Evolutionary conservation across 495 filamentous ascomycete species (phyloP), one percentile per base, ranked within the genome.

Genomic region (Penicillium crystallinum): DNA sequence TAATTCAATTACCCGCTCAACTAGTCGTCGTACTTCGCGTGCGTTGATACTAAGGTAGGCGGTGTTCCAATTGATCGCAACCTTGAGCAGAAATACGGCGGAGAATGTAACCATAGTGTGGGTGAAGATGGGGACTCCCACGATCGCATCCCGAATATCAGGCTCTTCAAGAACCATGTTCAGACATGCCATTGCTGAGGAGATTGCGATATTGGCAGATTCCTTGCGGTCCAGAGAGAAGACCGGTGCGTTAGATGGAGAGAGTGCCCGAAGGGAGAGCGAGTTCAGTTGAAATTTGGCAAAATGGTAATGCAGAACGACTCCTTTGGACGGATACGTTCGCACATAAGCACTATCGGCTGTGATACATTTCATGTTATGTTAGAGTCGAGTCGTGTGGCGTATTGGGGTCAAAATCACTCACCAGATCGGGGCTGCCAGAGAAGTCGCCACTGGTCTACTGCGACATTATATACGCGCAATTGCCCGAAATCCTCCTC

Each of bases 71-170:
- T 76, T 78, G 14, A 76, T 73, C 12, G 77, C 77, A 19, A 81
- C 76, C 53, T 81, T 81, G 39, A 81, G 69, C 10, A 81, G 69
- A 56, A 81, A 81, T 3, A 78, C 74, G 0, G 81, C 80, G 12
- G 77, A 77, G 54, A 79, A 84, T 10, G 79, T 76, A 36, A 83
- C 78, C 81, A 83, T 83, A n/a, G 81, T 82, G 49, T 83, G 77
- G 2, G 78, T 80, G 54, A 79, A 77, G 14, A 82, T 81, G 7
- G 77, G 74, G 37, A 79, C 82, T 0, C 78, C 74, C 23, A 83
- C 79, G 58, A 83, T 84, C 22, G 81, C 80, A 46, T 76, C 68
- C 6, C 78, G 77, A 17, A 84, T 77, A 42, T 81, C 78, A 4
- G 70, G 73, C 46, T 81, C 80, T 21, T 80, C 75, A 1, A 83